A percentile compares a stretch with the other conserved stretches of the same genome.
Evolutionary conservation across 805 yeast species (phyloP).

Genomic region (Kuraishia cidri): DNA sequence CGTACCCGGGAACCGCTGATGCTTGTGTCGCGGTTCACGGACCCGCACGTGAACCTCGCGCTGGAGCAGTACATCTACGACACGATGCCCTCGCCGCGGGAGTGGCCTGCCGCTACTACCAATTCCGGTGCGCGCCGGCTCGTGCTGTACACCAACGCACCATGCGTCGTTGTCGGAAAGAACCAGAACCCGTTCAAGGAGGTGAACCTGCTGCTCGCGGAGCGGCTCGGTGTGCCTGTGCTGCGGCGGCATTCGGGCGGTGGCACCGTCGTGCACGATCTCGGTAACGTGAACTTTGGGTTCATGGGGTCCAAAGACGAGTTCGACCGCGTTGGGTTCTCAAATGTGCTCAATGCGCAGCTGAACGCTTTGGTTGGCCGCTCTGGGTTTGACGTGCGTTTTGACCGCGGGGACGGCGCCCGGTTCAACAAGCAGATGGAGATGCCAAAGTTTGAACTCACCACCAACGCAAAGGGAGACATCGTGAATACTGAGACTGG

Average conservation of each 20-base stretch:
- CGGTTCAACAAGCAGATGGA: constrained; percentile 1
- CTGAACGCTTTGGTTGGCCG: constrained; percentile 18
- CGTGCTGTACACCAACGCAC: constrained; percentile 65
- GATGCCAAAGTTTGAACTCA: constrained; percentile 18
- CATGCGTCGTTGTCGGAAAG: constrained; percentile 91
- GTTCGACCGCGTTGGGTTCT: constrained; percentile 54
- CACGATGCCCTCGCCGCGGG: constrained; percentile 49
- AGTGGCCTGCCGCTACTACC: constrained; percentile 13
- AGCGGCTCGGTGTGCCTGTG: constrained; percentile 46
- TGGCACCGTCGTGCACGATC: constrained; percentile 93
- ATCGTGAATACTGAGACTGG: constrained; percentile 38
- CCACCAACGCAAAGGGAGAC: constrained; percentile 74
- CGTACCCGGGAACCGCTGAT: constrained; percentile 34
- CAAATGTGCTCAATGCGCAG: constrained; percentile 33
- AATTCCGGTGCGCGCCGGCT: constrained; percentile 36
- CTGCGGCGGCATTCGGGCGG: constrained; percentile 87
- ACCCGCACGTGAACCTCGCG: constrained; percentile 75
- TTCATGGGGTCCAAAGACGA: constrained; percentile 55
- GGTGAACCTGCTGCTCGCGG: constrained; percentile 49
- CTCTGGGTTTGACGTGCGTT: no score
- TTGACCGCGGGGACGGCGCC: constrained; percentile 6
- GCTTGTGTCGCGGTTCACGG: constrained; percentile 44
- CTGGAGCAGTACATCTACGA: constrained; percentile 73
- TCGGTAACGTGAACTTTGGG: constrained; percentile 82
- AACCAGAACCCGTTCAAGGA: constrained; percentile 96